These are phyloP conservation scores for Babesia gibsoni DNA, from an alignment of 169 alveolate genomes.

Conservation along the genomic window DNA sequence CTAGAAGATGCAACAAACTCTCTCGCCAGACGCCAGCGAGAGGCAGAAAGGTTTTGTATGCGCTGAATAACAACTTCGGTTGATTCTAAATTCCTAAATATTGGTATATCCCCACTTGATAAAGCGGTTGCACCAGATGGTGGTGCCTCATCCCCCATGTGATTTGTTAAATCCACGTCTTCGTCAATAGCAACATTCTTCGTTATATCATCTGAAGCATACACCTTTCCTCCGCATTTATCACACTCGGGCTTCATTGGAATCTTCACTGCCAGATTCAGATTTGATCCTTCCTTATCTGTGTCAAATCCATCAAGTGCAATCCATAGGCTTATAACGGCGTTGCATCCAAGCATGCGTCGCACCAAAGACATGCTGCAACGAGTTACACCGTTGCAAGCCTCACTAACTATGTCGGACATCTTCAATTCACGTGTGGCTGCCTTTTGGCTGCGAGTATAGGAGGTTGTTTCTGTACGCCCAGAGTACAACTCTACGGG, in stretches of 20 bases:
- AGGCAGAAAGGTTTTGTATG: slow-evolving; percentile 16
- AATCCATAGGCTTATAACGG: slow-evolving; percentile 60
- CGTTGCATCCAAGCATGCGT: slow-evolving; percentile 43
- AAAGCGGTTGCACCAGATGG: background rate
- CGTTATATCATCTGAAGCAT: slow-evolving; percentile 25
- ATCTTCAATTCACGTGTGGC: slow-evolving; percentile 51
- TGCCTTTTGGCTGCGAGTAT: slow-evolving; percentile 63
- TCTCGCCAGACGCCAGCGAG: slow-evolving; percentile 60
- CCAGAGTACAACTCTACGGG: background rate
- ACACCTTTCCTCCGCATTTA: slow-evolving; percentile 32
- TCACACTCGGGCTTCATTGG: slow-evolving; percentile 31
- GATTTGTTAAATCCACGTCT: background rate
- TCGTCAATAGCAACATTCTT: slow-evolving; percentile 6
- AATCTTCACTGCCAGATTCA: slow-evolving; percentile 4
- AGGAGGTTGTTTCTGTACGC: slow-evolving; percentile 30
- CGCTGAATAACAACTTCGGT: slow-evolving; percentile 46
- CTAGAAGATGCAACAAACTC: slow-evolving; percentile 44
- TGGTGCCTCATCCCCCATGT: background rate
- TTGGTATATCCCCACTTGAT: background rate
- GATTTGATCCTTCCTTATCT: slow-evolving; percentile 9
- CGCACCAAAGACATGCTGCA: slow-evolving; percentile 38
- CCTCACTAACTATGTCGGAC: slow-evolving; percentile 41
- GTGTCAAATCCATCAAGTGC: slow-evolving; percentile 34
- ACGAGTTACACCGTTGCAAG: slow-evolving; percentile 29
- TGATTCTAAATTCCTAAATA: slow-evolving; percentile 35